A percentile compares a stretch with the other conserved stretches of the same genome.
These are phyloP conservation scores for Carpinus fangiana DNA, from an alignment of 306 rosid species.

Conservation along the genomic window DNA sequence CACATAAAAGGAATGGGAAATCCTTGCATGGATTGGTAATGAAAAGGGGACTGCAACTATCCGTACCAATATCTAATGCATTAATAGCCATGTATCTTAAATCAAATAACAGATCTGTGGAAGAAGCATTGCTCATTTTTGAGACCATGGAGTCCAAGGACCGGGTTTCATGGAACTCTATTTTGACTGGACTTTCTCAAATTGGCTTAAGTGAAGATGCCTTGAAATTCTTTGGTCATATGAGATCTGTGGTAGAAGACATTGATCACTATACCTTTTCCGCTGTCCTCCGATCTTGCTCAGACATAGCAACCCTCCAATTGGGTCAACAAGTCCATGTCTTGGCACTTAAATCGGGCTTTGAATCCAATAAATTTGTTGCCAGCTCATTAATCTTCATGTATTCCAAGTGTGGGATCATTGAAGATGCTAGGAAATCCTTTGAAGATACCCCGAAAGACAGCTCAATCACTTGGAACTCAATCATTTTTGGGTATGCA, in stretches of 20 bases:
- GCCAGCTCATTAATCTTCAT: constrained; percentile 79
- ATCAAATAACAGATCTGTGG: constrained; percentile 48
- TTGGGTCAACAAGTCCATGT: constrained; percentile 77
- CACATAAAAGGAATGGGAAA: constrained; percentile 46
- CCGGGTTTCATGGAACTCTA: constrained; percentile 74
- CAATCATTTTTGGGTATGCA: constrained; percentile 82
- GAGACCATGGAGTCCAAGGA: constrained; percentile 57
- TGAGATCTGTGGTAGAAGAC: constrained; percentile 49
- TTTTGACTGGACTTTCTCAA: constrained; percentile 74
- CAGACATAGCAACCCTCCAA: constrained; percentile 75
- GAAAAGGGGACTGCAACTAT: constrained; percentile 61
- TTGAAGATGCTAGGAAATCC: constrained; percentile 70
- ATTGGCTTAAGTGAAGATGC: constrained; percentile 73
- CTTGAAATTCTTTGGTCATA: constrained; percentile 48
- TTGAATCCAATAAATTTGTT: constrained; percentile 59
- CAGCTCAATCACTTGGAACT: constrained; percentile 69
- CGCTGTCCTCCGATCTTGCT: constrained; percentile 64
- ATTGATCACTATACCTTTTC: constrained; percentile 70
- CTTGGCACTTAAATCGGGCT: constrained; percentile 53
- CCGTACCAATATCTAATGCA: constrained; percentile 69
- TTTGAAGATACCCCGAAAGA: constrained; percentile 61
- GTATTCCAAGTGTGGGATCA: constrained; percentile 89
- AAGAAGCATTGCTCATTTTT: constrained; percentile 58
- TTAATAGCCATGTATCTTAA: constrained; percentile 75
- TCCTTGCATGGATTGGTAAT: constrained; percentile 70